Conservation (phyloP, 2,329 filamentous ascomycete species). For the Passalora sequoiae region DNA sequence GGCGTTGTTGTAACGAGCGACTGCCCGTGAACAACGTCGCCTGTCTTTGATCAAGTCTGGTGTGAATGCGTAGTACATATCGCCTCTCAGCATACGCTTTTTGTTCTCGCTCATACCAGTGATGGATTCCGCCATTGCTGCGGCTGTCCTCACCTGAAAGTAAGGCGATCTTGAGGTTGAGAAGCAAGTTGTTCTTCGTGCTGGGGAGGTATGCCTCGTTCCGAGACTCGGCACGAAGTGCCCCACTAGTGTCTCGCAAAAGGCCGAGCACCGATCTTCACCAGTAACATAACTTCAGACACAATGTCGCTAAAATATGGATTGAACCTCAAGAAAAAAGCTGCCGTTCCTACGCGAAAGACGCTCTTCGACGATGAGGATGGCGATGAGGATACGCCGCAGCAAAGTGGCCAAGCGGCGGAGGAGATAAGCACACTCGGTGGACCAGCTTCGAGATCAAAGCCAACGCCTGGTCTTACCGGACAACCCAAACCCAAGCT, state of each 20-base stretch:
- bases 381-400: conserved; percentile 25
- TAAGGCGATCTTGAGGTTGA: no score
- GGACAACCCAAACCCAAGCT: conserved; percentile 28
- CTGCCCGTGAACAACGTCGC: conserved; percentile 58
- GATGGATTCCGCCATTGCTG: no score
- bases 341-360: conserved; percentile 15
- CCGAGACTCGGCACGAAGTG: no score
- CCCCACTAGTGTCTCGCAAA: no score
- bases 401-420: conserved; percentile 27
- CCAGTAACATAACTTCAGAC: no score
- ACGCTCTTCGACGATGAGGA: conserved; percentile 24
- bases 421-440: conserved; percentile 56
- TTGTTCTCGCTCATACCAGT: conserved; percentile 32
- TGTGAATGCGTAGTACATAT: conserved; percentile 70
- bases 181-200: no score
- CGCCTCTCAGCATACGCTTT: conserved; percentile 30
- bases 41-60: conserved; percentile 63
- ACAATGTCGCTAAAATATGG: conserved; percentile 35
- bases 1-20: conserved; percentile 58
- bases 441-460: conserved; percentile 34
- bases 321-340: conserved; percentile 33
- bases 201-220: no score
- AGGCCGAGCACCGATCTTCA: no score
- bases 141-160: no score
- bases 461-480: conserved; percentile 28